Conservation (phyloP, 106 monocot genomes). For the Dendrobium officinale region DNA sequence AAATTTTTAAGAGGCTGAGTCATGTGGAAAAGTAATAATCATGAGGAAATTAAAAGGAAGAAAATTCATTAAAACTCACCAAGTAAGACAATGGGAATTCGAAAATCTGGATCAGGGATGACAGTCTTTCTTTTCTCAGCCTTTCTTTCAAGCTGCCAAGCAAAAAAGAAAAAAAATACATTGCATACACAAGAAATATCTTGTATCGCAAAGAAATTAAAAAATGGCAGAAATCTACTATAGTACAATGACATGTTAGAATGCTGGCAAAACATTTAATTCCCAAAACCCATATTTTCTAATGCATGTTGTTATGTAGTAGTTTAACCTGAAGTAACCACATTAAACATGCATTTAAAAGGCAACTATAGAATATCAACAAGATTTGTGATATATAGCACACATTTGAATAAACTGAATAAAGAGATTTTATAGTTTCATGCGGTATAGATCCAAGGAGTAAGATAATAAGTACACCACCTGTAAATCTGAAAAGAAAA, state of each 20-base stretch:
- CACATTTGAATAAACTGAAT: too few relatives aligned
- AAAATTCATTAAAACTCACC: slow-evolving; percentile 35
- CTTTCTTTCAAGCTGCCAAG: slow-evolving; percentile 44
- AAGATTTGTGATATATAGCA: too few relatives aligned
- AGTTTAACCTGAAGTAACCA: too few relatives aligned
- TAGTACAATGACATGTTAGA: background rate
- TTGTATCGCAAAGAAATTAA: background rate
- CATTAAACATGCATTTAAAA: too few relatives aligned
- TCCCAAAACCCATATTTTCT: too few relatives aligned
- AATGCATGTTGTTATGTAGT: too few relatives aligned
- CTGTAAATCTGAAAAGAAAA: too few relatives aligned
- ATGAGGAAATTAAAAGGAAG: background rate
- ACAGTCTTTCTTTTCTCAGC: slow-evolving; percentile 51
- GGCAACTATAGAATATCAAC: too few relatives aligned
- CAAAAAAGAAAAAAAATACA: background rate
- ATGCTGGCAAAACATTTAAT: too few relatives aligned
- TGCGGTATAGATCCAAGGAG: too few relatives aligned
- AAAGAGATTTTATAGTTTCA: too few relatives aligned
- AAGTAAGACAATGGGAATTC: slow-evolving; percentile 80
- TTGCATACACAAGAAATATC: background rate
- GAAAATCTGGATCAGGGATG: slow-evolving; percentile 81
- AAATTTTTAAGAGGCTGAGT: background rate
- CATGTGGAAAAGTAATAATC: background rate
- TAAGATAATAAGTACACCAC: too few relatives aligned
- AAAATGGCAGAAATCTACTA: background rate